These are phyloP conservation scores for Sequoia sempervirens DNA, from an alignment of 75 land plant species.

Conservation along the genomic window DNA sequence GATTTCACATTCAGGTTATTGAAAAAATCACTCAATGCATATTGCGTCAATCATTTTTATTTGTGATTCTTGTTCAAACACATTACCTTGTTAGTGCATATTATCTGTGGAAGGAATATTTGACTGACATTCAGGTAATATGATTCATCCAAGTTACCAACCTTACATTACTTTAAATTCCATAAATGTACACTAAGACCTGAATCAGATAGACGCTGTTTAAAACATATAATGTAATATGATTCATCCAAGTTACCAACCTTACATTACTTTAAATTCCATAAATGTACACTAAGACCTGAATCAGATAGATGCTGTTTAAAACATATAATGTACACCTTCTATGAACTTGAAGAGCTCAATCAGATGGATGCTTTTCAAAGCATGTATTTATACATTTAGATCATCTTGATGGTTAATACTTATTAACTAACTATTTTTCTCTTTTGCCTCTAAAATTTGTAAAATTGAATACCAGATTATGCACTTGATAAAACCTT, in stretches of 20 bases:
- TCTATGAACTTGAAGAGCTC: not conserved
- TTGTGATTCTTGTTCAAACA: not conserved
- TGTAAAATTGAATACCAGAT: not conserved
- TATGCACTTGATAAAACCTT: not conserved
- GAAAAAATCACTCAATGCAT: not conserved
- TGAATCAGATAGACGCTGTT: not conserved
- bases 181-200: not conserved
- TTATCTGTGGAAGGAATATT: not conserved
- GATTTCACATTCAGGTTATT: not conserved
- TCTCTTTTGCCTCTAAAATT: not conserved
- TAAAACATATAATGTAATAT: not conserved
- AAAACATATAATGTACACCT: not conserved
- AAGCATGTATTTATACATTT: not conserved
- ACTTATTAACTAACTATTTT: not conserved
- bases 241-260: not conserved
- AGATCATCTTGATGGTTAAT: not conserved
- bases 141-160: not conserved
- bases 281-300: not conserved
- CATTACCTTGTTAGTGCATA: not conserved
- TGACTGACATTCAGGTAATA: not conserved
- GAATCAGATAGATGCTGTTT: not conserved
- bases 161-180: not conserved
- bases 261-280: not conserved
- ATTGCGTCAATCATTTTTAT: not conserved
- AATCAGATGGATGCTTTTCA: not conserved